Conservation (phyloP, 768 basidiomycete species). For the Ramaria rubella region DNA sequence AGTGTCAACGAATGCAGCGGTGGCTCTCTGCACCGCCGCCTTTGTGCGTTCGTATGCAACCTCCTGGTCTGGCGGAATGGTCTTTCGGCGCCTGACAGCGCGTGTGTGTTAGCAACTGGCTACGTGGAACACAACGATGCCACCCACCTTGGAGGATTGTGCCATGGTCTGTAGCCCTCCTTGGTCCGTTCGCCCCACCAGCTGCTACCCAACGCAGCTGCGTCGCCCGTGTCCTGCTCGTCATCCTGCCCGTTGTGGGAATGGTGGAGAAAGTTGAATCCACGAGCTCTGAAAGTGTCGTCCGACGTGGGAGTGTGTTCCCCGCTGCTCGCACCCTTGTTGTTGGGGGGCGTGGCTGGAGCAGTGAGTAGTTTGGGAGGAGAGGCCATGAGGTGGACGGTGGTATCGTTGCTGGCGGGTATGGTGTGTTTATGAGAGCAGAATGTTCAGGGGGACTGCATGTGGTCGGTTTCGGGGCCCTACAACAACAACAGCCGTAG, state of each 20-base stretch:
- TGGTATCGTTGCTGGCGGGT: too few relatives aligned
- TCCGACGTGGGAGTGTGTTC: neutral
- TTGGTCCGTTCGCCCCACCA: neutral
- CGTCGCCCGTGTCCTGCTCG: neutral
- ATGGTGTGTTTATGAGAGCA: too few relatives aligned
- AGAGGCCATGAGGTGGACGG: neutral
- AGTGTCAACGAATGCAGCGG: slow-evolving; percentile 29
- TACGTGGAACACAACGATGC: neutral
- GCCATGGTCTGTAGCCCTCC: neutral
- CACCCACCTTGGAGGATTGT: neutral
- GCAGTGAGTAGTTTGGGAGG: neutral
- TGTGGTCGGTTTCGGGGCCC: too few relatives aligned
- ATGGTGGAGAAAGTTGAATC: neutral
- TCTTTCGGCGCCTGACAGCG: slow-evolving; percentile 21
- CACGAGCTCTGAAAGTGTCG: neutral
- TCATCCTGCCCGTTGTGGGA: neutral
- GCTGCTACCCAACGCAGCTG: neutral
- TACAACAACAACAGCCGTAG: too few relatives aligned
- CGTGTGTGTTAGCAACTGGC: neutral
- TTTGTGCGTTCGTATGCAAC: slow-evolving; percentile 32
- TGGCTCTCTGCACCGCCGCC: neutral
- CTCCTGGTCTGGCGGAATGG: slow-evolving; percentile 34
- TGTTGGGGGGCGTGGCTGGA: neutral
- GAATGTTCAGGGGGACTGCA: too few relatives aligned
- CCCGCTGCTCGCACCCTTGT: neutral